Conservation (phyloP, 2,329 filamentous ascomycete species). For the Penicillium capsulatum region DNA sequence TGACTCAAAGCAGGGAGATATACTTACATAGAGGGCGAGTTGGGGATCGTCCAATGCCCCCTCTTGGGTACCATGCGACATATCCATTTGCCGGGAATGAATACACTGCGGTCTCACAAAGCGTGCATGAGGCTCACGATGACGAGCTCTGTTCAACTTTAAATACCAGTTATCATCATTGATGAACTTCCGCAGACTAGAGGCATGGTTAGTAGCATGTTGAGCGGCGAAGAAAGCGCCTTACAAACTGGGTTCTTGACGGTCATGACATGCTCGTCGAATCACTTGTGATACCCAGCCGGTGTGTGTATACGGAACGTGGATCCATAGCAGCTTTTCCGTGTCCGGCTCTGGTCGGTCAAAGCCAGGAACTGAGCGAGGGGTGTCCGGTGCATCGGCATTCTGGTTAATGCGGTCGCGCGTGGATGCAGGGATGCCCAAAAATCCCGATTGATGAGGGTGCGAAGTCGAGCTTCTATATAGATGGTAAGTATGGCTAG, state of each 20-base stretch:
- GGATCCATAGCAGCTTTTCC: conserved; percentile 35
- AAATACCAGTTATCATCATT: conserved; percentile 36
- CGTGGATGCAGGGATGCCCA: conserved; percentile 22
- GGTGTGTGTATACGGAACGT: conserved; percentile 32
- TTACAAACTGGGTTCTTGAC: conserved; percentile 24
- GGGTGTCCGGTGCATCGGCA: conserved; percentile 21
- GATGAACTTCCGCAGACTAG: conserved; percentile 38
- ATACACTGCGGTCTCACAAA: conserved; percentile 37
- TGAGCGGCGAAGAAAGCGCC: not conserved
- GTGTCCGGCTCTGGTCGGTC: conserved; percentile 32
- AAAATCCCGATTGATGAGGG: conserved; percentile 20
- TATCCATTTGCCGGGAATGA: conserved; percentile 27
- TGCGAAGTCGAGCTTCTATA: conserved; percentile 13
- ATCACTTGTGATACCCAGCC: conserved; percentile 22
- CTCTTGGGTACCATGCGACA: conserved; percentile 10
- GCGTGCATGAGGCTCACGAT: conserved; percentile 39
- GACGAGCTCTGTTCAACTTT: conserved; percentile 35
- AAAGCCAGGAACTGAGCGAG: conserved; percentile 27
- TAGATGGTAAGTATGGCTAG: not conserved
- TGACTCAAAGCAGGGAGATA: not conserved
- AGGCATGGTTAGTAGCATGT: conserved; percentile 8
- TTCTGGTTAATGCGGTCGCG: conserved; percentile 24
- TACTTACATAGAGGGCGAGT: conserved; percentile 31
- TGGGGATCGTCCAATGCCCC: conserved; percentile 20
- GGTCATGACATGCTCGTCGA: conserved; percentile 19